phyloP scores from a whole-genome alignment of 2,329 filamentous ascomycete species.

The Scedosporium minutisporum region DNA sequence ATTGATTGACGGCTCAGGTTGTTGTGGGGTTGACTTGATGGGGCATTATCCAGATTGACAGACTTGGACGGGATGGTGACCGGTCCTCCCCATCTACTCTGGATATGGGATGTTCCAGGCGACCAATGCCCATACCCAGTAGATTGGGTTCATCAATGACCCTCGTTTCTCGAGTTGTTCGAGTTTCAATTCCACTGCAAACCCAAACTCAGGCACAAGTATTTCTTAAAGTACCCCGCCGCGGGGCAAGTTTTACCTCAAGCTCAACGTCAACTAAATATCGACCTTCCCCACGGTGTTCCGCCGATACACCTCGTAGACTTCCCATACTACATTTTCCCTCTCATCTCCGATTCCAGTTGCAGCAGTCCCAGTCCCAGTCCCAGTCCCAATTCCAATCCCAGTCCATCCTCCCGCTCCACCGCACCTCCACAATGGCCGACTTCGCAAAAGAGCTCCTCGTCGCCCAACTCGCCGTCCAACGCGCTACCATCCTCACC shows the following conservation, averaged over 20 bases:
- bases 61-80: too few species aligned
- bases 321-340: background rate
- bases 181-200: background rate
- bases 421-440: slow-evolving; percentile 21
- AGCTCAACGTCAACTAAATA: background rate
- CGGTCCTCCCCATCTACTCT: too few species aligned
- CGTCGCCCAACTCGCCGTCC: slow-evolving; percentile 79
- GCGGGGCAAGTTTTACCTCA: background rate
- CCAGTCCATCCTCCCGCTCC: slow-evolving; percentile 7
- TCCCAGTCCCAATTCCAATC: slow-evolving; percentile 1
- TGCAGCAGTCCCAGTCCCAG: background rate
- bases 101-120: too few species aligned
- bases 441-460: slow-evolving; percentile 57
- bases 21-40: too few species aligned
- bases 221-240: background rate
- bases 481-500: slow-evolving; percentile 55
- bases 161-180: background rate
- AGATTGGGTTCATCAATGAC: too few species aligned
- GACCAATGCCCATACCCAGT: too few species aligned
- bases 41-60: too few species aligned
- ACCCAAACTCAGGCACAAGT: too few species aligned
- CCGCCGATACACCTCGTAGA: background rate
- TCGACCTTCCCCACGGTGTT: background rate
- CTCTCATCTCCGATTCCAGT: background rate
- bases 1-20: too few species aligned